Evolutionary conservation across 179 eudicot species (phyloP), one percentile per base, ranked within the genome.

Genomic region (Nepenthes alata): DNA sequence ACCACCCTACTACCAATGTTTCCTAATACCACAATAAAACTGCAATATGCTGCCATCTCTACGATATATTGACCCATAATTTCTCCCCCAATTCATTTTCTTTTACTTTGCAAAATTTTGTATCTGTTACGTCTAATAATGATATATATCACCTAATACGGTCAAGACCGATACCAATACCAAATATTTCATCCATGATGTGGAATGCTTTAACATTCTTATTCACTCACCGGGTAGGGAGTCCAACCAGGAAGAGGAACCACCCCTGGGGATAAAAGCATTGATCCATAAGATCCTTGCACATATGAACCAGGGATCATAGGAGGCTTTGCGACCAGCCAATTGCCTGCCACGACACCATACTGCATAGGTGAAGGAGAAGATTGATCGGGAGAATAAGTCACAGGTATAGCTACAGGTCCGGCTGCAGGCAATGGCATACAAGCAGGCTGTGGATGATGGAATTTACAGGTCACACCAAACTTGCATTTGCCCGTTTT

Each of bases 381-480:
- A 67, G 95, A 69, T 37, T 72, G 91, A 57, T 72, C 68, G 3
- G 74, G 57, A n/a, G 85, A 80, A 67, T 77, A 82, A 58, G 76
- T 64, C 11, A 63, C 53, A 68, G 83, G 69, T 35, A 79, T 65
- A 11, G 79, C 77, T 47, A 72, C 59, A 61, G 85, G 70, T 67
- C 75, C 63, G 15, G 72, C 78, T 53, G 72, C 81, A 70, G 76
- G 84, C 53, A 75, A 47, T 39, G 72, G 82, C 60, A 76, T 67
- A 47, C 80, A 76, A 16, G 81, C 73, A 54, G 88, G 90, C 67
- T 78, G 89, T 60, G 98, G 96, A 72, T 93, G 98, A 76, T 93
- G 83, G 72, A 89, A 93, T 78, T 93, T 93, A 80, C 98, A 93
- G 49, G 95, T 86, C 77, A 64, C 70, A 13, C 91, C 91, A 67